A percentile compares a stretch with the other conserved stretches of the same genome.
Conservation (phyloP, 306 rosid species). For the Nissolia schottii region DNA sequence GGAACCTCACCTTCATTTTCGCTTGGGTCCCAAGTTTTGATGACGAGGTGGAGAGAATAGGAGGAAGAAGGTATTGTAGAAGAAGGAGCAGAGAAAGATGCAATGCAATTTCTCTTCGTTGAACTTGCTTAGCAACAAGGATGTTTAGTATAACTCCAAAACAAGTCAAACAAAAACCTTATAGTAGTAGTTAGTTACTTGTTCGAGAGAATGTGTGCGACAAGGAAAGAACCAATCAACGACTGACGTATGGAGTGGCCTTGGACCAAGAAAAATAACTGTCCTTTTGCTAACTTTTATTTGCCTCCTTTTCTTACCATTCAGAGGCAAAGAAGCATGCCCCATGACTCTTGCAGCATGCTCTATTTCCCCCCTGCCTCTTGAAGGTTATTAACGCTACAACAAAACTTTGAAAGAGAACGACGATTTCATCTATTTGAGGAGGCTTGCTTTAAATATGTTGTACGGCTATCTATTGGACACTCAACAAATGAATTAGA, state of each 20-base stretch:
- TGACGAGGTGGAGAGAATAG: not conserved
- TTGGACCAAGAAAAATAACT: not conserved
- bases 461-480: not conserved
- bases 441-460: no score
- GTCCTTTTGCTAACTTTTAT: not conserved
- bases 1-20: slow-evolving; percentile 72
- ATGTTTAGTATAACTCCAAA: slow-evolving; percentile 13
- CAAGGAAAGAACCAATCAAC: slow-evolving; percentile 28
- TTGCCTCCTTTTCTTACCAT: not conserved
- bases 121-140: not conserved
- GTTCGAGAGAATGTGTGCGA: not conserved
- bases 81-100: slow-evolving; percentile 24
- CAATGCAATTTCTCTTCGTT: slow-evolving; percentile 6
- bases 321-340: no score
- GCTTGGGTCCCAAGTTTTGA: slow-evolving; percentile 25
- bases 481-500: not conserved
- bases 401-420: no score
- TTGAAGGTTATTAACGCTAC: no score
- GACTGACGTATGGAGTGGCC: not conserved
- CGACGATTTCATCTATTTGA: no score
- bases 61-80: not conserved
- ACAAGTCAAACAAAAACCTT: slow-evolving; percentile 23
- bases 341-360: not conserved
- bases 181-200: not conserved
- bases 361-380: not conserved